phyloP scores from a whole-genome alignment of 2,329 filamentous ascomycete species.

The Blumeriella jaapii region DNA sequence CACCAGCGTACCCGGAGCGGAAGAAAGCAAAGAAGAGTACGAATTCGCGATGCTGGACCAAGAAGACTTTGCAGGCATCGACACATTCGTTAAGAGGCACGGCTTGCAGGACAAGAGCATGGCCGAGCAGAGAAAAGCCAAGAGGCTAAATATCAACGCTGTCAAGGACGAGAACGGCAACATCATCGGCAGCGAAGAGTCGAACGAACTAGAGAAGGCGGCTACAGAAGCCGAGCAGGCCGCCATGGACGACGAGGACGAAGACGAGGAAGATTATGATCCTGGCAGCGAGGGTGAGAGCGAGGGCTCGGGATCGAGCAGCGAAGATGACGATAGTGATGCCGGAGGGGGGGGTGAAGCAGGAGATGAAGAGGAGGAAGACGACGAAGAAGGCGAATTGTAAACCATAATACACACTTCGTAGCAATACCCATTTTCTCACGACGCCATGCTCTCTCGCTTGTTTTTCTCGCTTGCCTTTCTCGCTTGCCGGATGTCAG shows the following conservation, averaged over 20 bases:
- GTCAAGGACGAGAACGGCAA: slow-evolving; percentile 32
- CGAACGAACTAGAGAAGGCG: slow-evolving; percentile 24
- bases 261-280: slow-evolving; percentile 39
- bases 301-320: slow-evolving; percentile 18
- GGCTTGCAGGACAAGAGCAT: slow-evolving; percentile 55
- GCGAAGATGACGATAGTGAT: slow-evolving; percentile 18
- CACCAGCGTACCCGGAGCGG: slow-evolving; percentile 31
- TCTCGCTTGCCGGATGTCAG: too few species aligned
- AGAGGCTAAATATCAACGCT: slow-evolving; percentile 45
- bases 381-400: slow-evolving; percentile 14
- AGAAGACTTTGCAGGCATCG: slow-evolving; percentile 53
- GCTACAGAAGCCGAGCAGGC: slow-evolving; percentile 39
- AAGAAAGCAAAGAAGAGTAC: slow-evolving; percentile 41
- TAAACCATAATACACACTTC: slow-evolving; percentile 6
- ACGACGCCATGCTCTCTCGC: too few species aligned
- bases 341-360: slow-evolving; percentile 32
- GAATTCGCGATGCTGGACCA: slow-evolving; percentile 62
- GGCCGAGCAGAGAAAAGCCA: slow-evolving; percentile 55
- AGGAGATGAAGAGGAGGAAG: slow-evolving; percentile 17
- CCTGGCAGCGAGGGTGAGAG: slow-evolving; percentile 22
- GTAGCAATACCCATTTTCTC: too few species aligned
- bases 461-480: too few species aligned
- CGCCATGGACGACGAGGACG: slow-evolving; percentile 45
- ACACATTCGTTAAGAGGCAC: slow-evolving; percentile 50
- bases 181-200: slow-evolving; percentile 31